phyloP scores from a whole-genome alignment of 129 eudicot genomes.

The Arctium minus region DNA sequence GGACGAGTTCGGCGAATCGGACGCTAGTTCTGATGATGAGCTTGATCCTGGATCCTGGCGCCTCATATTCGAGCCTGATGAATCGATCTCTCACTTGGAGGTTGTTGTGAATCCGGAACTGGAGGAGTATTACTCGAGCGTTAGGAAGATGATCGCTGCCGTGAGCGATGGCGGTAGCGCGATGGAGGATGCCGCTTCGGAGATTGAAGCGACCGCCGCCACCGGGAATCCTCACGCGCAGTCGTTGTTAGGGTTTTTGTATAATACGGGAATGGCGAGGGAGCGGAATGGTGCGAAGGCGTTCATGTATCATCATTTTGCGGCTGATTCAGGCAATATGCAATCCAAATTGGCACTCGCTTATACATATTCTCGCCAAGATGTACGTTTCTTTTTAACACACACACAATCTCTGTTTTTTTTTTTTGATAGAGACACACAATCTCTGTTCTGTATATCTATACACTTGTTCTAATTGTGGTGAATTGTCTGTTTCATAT shows the following conservation, averaged over 20 bases:
- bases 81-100: background rate
- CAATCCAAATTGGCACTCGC: slow-evolving; percentile 89
- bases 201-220: slow-evolving; percentile 57
- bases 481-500: background rate
- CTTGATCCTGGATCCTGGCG: slow-evolving; percentile 97
- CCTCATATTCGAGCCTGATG: slow-evolving; percentile 58
- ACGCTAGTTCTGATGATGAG: slow-evolving; percentile 54
- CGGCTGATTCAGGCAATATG: slow-evolving; percentile 67
- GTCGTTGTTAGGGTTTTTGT: slow-evolving; percentile 77
- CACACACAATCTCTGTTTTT: background rate
- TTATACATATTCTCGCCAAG: slow-evolving; percentile 70
- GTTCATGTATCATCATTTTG: slow-evolving; percentile 74
- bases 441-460: background rate
- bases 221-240: slow-evolving; percentile 65
- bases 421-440: background rate
- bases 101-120: background rate
- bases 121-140: slow-evolving; percentile 38
- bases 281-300: slow-evolving; percentile 61
- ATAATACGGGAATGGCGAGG: slow-evolving; percentile 59
- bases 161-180: slow-evolving; percentile 53
- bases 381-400: slow-evolving; percentile 35
- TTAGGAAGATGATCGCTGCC: slow-evolving; percentile 53
- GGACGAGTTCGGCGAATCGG: slow-evolving; percentile 75
- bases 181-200: slow-evolving; percentile 58
- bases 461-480: background rate